Conservation (phyloP, 2,329 filamentous ascomycete species). For the Apiospora koreana region DNA sequence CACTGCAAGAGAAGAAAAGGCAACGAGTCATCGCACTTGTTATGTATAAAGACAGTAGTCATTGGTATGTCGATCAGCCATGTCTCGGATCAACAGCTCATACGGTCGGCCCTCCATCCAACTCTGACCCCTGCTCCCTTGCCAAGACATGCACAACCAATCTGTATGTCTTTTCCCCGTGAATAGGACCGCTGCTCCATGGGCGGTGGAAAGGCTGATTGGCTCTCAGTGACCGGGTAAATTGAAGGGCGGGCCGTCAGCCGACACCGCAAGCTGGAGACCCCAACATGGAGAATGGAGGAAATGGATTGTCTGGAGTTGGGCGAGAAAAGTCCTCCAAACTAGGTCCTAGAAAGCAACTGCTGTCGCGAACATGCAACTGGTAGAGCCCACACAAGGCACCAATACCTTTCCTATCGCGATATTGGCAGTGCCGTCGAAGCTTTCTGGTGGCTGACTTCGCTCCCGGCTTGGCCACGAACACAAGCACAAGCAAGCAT, state of each 20-base stretch:
- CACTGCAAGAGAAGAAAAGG: background rate
- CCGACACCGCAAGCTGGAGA: conserved; percentile 10
- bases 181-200: conserved; percentile 9
- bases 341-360: background rate
- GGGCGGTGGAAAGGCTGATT: conserved; percentile 8
- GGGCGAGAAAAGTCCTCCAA: background rate
- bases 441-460: background rate
- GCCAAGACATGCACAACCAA: conserved; percentile 6
- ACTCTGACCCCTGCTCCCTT: background rate
- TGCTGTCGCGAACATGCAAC: background rate
- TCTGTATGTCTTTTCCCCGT: background rate
- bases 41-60: background rate
- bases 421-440: background rate
- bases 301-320: background rate
- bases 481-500: background rate
- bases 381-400: no score
- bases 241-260: conserved; percentile 12
- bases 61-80: background rate
- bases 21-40: background rate
- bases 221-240: conserved; percentile 10
- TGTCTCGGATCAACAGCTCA: background rate
- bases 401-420: no score
- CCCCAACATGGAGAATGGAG: background rate
- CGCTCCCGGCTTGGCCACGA: conserved; percentile 3
- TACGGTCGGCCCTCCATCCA: background rate